These are phyloP conservation scores for Gonapodya prolifera DNA, from an alignment of 192 early-diverging fungal species.

Conservation along the genomic window DNA sequence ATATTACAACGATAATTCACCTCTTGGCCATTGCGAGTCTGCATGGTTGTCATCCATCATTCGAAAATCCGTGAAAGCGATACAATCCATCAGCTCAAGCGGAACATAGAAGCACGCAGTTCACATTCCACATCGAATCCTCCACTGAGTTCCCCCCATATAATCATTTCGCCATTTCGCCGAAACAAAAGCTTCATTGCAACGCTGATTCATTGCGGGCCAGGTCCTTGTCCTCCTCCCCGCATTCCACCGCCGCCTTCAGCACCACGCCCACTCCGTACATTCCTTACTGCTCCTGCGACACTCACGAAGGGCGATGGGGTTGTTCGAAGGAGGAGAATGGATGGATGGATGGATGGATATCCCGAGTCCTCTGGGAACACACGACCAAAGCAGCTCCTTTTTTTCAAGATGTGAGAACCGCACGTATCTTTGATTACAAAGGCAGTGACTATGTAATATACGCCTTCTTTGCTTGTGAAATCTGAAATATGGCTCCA, in stretches of 20 bases:
- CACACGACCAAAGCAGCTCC: not conserved
- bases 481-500: conserved; percentile 32
- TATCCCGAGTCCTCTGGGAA: too few species aligned
- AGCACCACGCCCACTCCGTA: not conserved
- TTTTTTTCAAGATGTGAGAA: too few species aligned
- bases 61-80: too few species aligned
- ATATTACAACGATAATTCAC: conserved; percentile 10
- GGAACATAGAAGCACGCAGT: too few species aligned
- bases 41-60: too few species aligned
- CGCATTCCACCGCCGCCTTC: not conserved
- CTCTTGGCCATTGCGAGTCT: conserved; percentile 34
- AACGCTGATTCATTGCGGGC: too few species aligned
- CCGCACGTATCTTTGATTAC: conserved; percentile 11
- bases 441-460: conserved; percentile 37
- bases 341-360: not conserved
- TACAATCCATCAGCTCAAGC: too few species aligned
- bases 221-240: not conserved
- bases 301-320: not conserved
- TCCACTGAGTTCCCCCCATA: too few species aligned
- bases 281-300: not conserved
- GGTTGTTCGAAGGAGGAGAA: not conserved
- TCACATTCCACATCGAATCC: too few species aligned
- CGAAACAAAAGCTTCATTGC: too few species aligned
- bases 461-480: conserved; percentile 62
- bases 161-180: too few species aligned